phyloP scores from a whole-genome alignment of 2,329 filamentous ascomycete genomes.

The Beauveria bassiana region DNA sequence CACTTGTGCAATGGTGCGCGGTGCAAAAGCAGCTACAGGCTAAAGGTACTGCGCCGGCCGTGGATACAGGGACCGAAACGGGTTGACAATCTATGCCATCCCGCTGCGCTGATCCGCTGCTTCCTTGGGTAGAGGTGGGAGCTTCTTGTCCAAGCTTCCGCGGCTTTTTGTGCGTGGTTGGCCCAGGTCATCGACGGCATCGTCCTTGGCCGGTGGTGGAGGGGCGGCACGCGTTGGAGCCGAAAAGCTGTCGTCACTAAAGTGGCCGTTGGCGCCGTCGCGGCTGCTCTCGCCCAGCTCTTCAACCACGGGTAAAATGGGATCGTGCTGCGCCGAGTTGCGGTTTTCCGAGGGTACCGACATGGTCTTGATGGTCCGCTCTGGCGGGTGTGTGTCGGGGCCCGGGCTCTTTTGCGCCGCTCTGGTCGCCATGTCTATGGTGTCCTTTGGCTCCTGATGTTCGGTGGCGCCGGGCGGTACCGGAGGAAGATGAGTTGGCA shows the following conservation, averaged over 20 bases:
- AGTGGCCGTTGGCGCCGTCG: slow-evolving; percentile 34
- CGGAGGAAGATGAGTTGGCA: slow-evolving; percentile 39
- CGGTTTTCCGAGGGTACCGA: slow-evolving; percentile 27
- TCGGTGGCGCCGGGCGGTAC: slow-evolving; percentile 26
- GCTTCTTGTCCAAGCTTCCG: slow-evolving; percentile 30
- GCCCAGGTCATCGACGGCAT: not conserved
- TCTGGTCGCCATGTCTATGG: slow-evolving; percentile 31
- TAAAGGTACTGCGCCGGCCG: not conserved
- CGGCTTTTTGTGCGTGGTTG: slow-evolving; percentile 7
- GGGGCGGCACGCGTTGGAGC: slow-evolving; percentile 38
- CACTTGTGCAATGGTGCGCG: not conserved
- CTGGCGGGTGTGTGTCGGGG: slow-evolving; percentile 46
- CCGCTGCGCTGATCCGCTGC: not conserved
- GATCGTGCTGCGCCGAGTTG: slow-evolving; percentile 49
- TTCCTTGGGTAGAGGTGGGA: slow-evolving; percentile 20
- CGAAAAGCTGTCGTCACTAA: slow-evolving; percentile 22
- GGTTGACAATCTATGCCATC: slow-evolving; percentile 1
- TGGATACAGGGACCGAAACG: slow-evolving; percentile 3
- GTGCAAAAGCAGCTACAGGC: not conserved
- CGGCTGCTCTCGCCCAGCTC: slow-evolving; percentile 73
- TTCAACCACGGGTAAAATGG: slow-evolving; percentile 72
- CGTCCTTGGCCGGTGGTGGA: slow-evolving; percentile 25
- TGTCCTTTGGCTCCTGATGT: slow-evolving; percentile 32
- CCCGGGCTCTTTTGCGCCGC: slow-evolving; percentile 27
- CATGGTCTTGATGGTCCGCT: slow-evolving; percentile 45